These are phyloP conservation scores for Xanthoparmelia taractica DNA, from an alignment of 495 filamentous ascomycete genomes.

Conservation along the genomic window DNA sequence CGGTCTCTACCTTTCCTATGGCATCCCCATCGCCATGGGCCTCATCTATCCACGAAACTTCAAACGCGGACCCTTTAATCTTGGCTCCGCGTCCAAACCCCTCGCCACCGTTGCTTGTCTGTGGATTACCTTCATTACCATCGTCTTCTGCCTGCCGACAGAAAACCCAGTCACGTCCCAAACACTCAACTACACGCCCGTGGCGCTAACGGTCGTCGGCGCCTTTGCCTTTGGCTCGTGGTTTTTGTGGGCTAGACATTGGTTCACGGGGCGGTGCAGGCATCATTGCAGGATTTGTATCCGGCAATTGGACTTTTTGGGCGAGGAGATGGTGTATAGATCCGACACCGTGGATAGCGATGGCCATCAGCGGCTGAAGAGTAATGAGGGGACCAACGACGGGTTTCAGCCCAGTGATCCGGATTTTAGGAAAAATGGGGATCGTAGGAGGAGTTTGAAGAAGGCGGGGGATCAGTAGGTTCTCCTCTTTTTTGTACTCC, in stretches of 20 bases:
- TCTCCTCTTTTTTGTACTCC: neutral
- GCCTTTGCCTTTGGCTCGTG: slow-evolving; percentile 38
- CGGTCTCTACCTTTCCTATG: slow-evolving; percentile 57
- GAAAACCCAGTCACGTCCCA: slow-evolving; percentile 48
- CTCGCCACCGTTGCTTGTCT: slow-evolving; percentile 45
- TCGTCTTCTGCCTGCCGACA: slow-evolving; percentile 57
- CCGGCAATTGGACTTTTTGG: slow-evolving; percentile 24
- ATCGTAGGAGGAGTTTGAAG: slow-evolving; percentile 3
- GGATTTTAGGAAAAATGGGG: slow-evolving; percentile 5
- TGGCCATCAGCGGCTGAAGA: slow-evolving; percentile 18
- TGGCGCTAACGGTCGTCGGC: slow-evolving; percentile 53
- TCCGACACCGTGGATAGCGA: slow-evolving; percentile 17
- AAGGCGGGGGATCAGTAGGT: slow-evolving; percentile 20
- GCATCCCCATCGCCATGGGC: slow-evolving; percentile 52
- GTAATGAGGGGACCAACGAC: slow-evolving; percentile 5
- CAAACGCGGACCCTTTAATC: slow-evolving; percentile 45
- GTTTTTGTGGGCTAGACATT: slow-evolving; percentile 44
- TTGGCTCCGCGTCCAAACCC: slow-evolving; percentile 46
- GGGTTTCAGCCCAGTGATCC: neutral
- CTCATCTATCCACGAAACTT: slow-evolving; percentile 40
- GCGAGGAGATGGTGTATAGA: slow-evolving; percentile 21
- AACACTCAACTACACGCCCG: slow-evolving; percentile 57
- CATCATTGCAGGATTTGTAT: slow-evolving; percentile 26
- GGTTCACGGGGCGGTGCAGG: slow-evolving; percentile 46
- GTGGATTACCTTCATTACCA: slow-evolving; percentile 48